These are phyloP conservation scores for Apostasia ramifera DNA, from an alignment of 106 monocot species.

Conservation along the genomic window DNA sequence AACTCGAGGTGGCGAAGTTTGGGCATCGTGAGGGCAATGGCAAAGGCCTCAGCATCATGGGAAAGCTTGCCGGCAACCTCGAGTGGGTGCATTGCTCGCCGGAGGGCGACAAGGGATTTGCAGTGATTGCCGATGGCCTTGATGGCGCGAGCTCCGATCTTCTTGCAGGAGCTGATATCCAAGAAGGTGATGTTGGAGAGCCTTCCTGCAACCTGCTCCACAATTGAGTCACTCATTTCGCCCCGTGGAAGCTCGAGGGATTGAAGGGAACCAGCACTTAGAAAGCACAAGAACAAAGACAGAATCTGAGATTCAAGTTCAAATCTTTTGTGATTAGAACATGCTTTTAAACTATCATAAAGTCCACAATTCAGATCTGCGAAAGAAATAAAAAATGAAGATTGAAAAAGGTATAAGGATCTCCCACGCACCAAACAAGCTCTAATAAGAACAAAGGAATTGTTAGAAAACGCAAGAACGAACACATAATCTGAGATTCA, in stretches of 20 bases:
- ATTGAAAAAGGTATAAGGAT: too few species aligned
- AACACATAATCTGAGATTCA: too few species aligned
- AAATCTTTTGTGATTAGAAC: not conserved
- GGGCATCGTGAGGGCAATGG: conserved; percentile 65
- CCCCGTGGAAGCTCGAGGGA: conserved; percentile 61
- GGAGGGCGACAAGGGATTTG: conserved; percentile 36
- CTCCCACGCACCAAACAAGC: too few species aligned
- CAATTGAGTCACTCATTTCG: conserved; percentile 56
- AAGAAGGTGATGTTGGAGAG: conserved; percentile 54
- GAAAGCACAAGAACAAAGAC: conserved; percentile 11
- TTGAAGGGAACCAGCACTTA: conserved; percentile 51
- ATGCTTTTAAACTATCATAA: too few species aligned
- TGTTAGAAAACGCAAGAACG: too few species aligned
- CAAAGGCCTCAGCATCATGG: conserved; percentile 73
- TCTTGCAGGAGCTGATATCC: conserved; percentile 70
- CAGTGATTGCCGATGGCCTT: conserved; percentile 57
- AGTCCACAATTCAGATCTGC: too few species aligned
- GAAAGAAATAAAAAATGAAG: too few species aligned
- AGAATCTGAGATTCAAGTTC: not conserved
- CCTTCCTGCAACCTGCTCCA: conserved; percentile 52
- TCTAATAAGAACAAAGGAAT: too few species aligned
- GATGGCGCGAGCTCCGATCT: conserved; percentile 50
- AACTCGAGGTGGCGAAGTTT: conserved; percentile 63
- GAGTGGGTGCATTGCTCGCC: conserved; percentile 59
- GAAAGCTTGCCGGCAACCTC: conserved; percentile 47